phyloP scores from a whole-genome alignment of 2,329 filamentous ascomycete genomes.

The Monosporascus sp. region DNA sequence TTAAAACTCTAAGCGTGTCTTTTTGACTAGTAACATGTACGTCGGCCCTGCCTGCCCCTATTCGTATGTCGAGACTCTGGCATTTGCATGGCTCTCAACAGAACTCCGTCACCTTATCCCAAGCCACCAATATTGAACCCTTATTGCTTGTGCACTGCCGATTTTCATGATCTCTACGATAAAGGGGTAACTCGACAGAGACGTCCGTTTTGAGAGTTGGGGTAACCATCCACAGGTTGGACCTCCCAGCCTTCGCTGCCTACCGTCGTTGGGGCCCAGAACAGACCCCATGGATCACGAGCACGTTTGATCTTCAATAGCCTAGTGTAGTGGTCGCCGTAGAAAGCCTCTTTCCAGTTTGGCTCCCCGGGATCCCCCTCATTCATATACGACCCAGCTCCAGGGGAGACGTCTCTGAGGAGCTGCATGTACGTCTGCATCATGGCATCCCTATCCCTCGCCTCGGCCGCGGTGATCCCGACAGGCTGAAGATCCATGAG shows the following conservation, averaged over 20 bases:
- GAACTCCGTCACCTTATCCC: too few relatives aligned
- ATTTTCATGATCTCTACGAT: background rate
- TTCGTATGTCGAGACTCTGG: too few relatives aligned
- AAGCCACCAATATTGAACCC: too few relatives aligned
- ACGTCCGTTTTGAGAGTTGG: conserved; percentile 24
- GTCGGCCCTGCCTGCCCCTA: too few relatives aligned
- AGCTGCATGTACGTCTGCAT: conserved; percentile 20
- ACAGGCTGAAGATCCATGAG: conserved; percentile 22
- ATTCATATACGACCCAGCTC: conserved; percentile 44
- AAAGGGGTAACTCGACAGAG: conserved; percentile 20
- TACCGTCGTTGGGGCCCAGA: conserved; percentile 44
- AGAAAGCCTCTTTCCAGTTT: conserved; percentile 42
- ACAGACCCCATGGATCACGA: conserved; percentile 42
- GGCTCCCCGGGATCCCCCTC: conserved; percentile 48
- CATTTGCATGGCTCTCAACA: too few relatives aligned
- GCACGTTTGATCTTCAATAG: conserved; percentile 42
- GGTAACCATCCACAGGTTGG: conserved; percentile 14
- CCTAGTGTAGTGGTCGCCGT: conserved; percentile 38
- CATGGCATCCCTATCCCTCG: conserved; percentile 16
- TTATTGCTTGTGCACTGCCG: too few relatives aligned
- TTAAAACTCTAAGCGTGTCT: too few relatives aligned
- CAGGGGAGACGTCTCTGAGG: conserved; percentile 32
- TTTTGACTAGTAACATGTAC: too few relatives aligned
- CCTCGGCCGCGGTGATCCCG: conserved; percentile 17
- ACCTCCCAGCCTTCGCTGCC: conserved; percentile 48